Percentiles rank a stretch among this genome's conserved stretches.
Conservation (phyloP, 2,329 filamentous ascomycete genomes). For the Aspergillus hiratsukae region DNA sequence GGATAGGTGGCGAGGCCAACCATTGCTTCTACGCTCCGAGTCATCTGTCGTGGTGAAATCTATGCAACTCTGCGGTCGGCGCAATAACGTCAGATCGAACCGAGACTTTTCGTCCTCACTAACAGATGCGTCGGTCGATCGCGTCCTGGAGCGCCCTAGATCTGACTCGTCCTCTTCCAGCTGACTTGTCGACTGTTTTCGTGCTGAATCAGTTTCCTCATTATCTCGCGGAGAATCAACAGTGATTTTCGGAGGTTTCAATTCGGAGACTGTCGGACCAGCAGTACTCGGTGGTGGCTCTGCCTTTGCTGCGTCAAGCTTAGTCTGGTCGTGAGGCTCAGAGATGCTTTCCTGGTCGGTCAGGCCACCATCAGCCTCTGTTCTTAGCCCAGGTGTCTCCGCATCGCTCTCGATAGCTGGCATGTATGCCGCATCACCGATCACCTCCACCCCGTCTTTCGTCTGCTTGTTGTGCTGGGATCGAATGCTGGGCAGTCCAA, state of each 20-base stretch:
- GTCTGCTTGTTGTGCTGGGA: slow-evolving; percentile 37
- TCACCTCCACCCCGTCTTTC: slow-evolving; percentile 31
- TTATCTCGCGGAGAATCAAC: slow-evolving; percentile 24
- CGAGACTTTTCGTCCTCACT: slow-evolving; percentile 25
- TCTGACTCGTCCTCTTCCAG: slow-evolving; percentile 26
- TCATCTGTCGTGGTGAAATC: slow-evolving; percentile 21
- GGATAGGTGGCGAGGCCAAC: slow-evolving; percentile 42
- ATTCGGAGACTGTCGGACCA: slow-evolving; percentile 11
- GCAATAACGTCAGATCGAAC: slow-evolving; percentile 28
- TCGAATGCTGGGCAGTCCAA: slow-evolving; percentile 51
- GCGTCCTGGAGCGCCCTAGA: slow-evolving; percentile 25
- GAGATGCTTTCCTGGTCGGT: slow-evolving; percentile 15
- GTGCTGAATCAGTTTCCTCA: slow-evolving; percentile 14
- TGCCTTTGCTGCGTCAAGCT: slow-evolving; percentile 11
- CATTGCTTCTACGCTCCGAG: slow-evolving; percentile 20
- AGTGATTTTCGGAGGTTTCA: slow-evolving; percentile 30
- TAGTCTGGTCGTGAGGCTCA: slow-evolving; percentile 13
- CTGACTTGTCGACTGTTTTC: slow-evolving; percentile 11
- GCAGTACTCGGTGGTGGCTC: slow-evolving; percentile 6
- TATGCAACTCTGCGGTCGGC: slow-evolving; percentile 35
- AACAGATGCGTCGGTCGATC: slow-evolving; percentile 26
- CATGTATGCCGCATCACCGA: slow-evolving; percentile 25
- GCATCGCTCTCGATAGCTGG: slow-evolving; percentile 27
- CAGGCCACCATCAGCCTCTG: slow-evolving; percentile 11
- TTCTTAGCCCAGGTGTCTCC: slow-evolving; percentile 14